phyloP scores from a whole-genome alignment of 345 rosid genomes.

The Cardamine chenopodiifolia region DNA sequence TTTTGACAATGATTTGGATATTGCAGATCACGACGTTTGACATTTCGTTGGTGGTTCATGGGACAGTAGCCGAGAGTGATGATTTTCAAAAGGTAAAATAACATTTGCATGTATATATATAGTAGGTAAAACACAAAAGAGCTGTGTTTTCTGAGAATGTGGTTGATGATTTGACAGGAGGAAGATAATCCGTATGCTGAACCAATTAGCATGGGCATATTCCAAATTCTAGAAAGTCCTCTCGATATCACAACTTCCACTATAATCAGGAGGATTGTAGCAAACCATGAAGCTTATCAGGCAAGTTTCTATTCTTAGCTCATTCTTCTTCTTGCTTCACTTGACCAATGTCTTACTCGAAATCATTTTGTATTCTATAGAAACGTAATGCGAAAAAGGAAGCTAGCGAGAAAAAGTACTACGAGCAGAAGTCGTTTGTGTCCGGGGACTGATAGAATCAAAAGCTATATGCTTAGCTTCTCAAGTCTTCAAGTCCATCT shows the following conservation, averaged over 20 bases:
- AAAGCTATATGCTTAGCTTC: constrained; percentile 16
- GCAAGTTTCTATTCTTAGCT: constrained; percentile 43
- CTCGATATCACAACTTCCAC: constrained; percentile 72
- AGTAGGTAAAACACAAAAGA: constrained; percentile 1
- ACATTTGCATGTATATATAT: neutral
- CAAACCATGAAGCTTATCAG: constrained; percentile 80
- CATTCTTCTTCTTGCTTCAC: neutral
- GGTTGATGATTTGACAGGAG: constrained; percentile 49
- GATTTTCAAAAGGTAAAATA: constrained; percentile 40
- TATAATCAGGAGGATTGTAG: constrained; percentile 77
- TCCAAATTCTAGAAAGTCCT: constrained; percentile 72
- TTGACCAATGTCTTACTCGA: constrained; percentile 9
- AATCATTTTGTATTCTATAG: constrained; percentile 40
- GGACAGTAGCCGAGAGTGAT: constrained; percentile 76
- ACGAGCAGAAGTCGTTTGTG: constrained; percentile 59
- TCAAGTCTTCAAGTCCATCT: constrained; percentile 4
- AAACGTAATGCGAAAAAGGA: constrained; percentile 68
- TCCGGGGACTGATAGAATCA: constrained; percentile 51
- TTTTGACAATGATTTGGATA: constrained; percentile 4
- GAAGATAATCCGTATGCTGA: constrained; percentile 71
- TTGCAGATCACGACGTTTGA: constrained; percentile 82
- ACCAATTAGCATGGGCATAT: constrained; percentile 79
- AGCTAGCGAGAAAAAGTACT: constrained; percentile 68
- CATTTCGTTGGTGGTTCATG: constrained; percentile 80
- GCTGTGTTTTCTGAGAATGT: neutral